Conservation (phyloP, 371 early-diverging fungal genomes). For the Circinella minor region DNA sequence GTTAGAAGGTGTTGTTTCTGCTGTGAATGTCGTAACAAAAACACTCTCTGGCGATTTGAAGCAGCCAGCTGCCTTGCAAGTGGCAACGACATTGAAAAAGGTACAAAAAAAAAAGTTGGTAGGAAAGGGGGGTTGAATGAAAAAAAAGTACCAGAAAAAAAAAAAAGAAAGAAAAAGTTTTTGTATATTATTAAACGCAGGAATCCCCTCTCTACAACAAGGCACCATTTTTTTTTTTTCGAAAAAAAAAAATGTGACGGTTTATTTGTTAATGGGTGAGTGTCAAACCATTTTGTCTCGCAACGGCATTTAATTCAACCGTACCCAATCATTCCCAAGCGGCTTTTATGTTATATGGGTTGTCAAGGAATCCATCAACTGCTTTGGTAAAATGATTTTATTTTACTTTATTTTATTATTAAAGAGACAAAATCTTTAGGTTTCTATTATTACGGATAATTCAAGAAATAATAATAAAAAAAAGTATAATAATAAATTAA, state of each 20-base stretch:
- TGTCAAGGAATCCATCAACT: too few species aligned
- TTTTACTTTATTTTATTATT: too few species aligned
- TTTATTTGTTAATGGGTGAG: neutral
- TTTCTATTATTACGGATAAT: too few species aligned
- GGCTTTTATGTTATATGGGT: neutral
- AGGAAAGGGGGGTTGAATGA: too few species aligned
- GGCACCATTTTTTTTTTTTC: neutral
- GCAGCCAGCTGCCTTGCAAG: constrained; percentile 17
- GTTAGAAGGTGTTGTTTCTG: neutral
- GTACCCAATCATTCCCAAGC: neutral
- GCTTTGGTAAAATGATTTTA: too few species aligned
- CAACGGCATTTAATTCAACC: neutral
- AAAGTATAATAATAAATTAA: too few species aligned
- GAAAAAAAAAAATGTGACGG: constrained; percentile 2
- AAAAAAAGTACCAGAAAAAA: too few species aligned
- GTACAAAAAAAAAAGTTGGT: neutral
- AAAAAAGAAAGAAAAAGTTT: neutral
- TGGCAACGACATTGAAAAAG: constrained; percentile 8
- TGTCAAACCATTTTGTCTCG: neutral
- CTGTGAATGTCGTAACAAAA: neutral
- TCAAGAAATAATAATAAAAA: too few species aligned
- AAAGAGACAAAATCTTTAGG: too few species aligned
- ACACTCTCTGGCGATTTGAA: constrained; percentile 1
- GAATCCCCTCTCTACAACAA: neutral
- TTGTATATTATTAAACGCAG: neutral